Evolutionary conservation across 495 filamentous ascomycete species (phyloP).

Genomic region (Aspergillus ellipticus): DNA sequence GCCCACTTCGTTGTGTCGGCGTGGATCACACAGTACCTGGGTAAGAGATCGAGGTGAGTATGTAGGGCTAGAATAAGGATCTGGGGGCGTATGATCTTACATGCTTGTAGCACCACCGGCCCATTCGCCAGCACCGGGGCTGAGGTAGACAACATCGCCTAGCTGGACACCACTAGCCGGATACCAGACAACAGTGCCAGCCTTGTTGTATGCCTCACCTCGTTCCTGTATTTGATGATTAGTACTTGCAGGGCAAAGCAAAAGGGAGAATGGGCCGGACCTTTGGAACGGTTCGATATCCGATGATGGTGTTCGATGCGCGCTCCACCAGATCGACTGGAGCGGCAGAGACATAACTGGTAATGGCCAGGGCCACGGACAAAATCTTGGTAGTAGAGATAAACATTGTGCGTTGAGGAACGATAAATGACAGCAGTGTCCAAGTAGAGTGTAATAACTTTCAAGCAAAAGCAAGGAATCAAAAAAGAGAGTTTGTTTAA

Average conservation of each 20-base stretch:
- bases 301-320: not conserved
- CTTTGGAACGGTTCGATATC: not conserved
- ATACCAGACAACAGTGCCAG: not conserved
- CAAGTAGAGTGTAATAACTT: not conserved
- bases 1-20: not conserved
- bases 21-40: not conserved
- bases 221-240: not conserved
- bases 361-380: not conserved
- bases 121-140: not conserved
- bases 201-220: not conserved
- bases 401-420: not conserved
- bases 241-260: not conserved
- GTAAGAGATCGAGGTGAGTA: too few relatives aligned
- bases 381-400: not conserved
- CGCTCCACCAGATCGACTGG: not conserved
- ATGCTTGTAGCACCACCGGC: not conserved
- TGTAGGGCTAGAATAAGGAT: too few relatives aligned
- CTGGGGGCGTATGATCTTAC: too few relatives aligned
- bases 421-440: not conserved
- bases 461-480: too few relatives aligned
- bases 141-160: not conserved
- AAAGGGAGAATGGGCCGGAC: not conserved
- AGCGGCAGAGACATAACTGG: not conserved
- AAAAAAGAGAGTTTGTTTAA: too few relatives aligned
- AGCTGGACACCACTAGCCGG: not conserved